phyloP scores from a whole-genome alignment of 148 eudicot genomes.

The Vaccinium macrocarpon region DNA sequence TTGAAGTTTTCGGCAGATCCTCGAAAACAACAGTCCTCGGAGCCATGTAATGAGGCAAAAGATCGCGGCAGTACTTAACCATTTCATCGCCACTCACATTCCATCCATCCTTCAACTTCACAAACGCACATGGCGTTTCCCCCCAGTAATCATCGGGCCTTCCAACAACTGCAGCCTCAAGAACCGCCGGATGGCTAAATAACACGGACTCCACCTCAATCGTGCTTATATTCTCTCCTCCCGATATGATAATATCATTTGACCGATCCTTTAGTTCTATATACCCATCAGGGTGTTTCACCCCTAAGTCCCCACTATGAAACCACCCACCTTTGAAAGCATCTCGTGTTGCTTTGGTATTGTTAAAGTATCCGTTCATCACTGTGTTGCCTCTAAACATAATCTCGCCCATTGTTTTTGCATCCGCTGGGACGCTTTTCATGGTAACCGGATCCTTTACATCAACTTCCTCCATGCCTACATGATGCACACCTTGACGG shows the following conservation, averaged over 20 bases:
- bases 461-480: conserved; percentile 59
- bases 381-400: conserved; percentile 77
- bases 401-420: conserved; percentile 66
- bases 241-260: conserved; percentile 68
- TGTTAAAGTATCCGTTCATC: conserved; percentile 65
- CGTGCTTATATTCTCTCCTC: conserved; percentile 76
- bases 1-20: conserved; percentile 72
- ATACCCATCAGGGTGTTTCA: conserved; percentile 57
- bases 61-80: conserved; percentile 49
- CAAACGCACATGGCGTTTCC: conserved; percentile 72
- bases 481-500: conserved; percentile 59
- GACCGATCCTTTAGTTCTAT: conserved; percentile 63
- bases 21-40: conserved; percentile 60
- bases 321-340: conserved; percentile 71
- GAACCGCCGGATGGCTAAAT: conserved; percentile 53
- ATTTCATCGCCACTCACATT: conserved; percentile 34
- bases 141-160: conserved; percentile 77
- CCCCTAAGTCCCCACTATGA: conserved; percentile 63
- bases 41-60: conserved; percentile 63
- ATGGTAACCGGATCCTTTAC: conserved; percentile 50
- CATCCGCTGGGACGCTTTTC: conserved; percentile 57
- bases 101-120: conserved; percentile 48
- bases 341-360: conserved; percentile 44
- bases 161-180: conserved; percentile 68
- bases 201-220: conserved; percentile 65